Base-by-base conservation (phyloP, 495 filamentous ascomycete species). In the Wilcoxina mikolae region DNA sequence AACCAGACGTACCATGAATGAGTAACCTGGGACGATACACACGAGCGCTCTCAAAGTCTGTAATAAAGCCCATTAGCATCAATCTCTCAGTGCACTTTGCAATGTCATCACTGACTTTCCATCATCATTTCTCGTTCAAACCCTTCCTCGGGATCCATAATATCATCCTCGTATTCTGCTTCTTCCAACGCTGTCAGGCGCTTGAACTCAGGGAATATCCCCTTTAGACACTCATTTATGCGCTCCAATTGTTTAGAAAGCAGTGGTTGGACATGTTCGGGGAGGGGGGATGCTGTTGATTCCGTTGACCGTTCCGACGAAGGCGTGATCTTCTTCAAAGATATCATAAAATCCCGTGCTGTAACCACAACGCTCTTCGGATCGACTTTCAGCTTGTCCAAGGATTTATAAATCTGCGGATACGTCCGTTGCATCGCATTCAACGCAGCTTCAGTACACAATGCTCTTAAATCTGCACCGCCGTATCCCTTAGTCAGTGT, bases 381-480 rank as follows among this genome's bases (percentile, higher is more conserved):
- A 61, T 95, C 81, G 53, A 96, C 88, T 25, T 88, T 68, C 27
- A 96, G 81, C 69, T 96, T 96, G 65, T 93, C 76, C 60, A 85
- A 78, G 0, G 90, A 91, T 50, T 78, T 76, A 72, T 98, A 98
- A 46, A 98, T 94, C 64, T 98, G 93, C 7, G 91, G 91, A 65
- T 91, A 98, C 18, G 83, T 85, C 53, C 91, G 75, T 67, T 98
- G 93, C 22, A 98, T 89, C 11, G 91, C 87, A 68, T 96, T 98
- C n/a, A 98, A 71, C 5, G 93, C 86, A n/a, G 91, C 90, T 72
- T 98, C 91, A 0, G 93, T 98, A 70, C 87, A 95, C 43, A 98
- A 76, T 25, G 93, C 62, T 28, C 91, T 81, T 24, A 98, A 68
- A 69, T 98, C 91, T 4, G 91, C 91, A 72, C 91, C 91, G 58